Percentiles rank a stretch among this genome's conserved stretches.
These are phyloP conservation scores for Aquilaria agallochum DNA, from an alignment of 441 rosid species.

Conservation along the genomic window DNA sequence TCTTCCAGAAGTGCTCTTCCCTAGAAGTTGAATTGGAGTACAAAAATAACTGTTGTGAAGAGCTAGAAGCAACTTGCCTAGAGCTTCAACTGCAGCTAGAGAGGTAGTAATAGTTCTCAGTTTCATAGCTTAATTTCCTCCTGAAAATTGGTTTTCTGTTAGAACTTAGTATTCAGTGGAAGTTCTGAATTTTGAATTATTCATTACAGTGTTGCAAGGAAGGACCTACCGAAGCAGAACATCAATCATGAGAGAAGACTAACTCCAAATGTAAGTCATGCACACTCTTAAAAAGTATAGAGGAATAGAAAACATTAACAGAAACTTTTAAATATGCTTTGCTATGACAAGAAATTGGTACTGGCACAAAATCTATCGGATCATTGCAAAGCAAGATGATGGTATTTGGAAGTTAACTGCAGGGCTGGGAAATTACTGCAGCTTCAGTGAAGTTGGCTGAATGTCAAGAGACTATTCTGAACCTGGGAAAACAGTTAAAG, in stretches of 20 bases:
- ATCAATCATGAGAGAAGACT: slow-evolving; percentile 36
- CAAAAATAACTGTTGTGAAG: slow-evolving; percentile 76
- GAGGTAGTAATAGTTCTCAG: slow-evolving; percentile 38
- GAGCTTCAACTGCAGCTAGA: slow-evolving; percentile 93
- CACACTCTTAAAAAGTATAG: background rate
- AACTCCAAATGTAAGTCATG: slow-evolving; percentile 33
- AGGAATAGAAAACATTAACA: background rate
- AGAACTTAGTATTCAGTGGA: background rate
- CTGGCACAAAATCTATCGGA: no score
- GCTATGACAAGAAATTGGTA: slow-evolving; percentile 1
- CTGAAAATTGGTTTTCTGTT: background rate
- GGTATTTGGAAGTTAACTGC: slow-evolving; percentile 1
- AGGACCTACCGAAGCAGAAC: slow-evolving; percentile 30
- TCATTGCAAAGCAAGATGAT: no score
- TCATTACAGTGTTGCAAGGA: slow-evolving; percentile 49
- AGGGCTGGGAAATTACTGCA: slow-evolving; percentile 52
- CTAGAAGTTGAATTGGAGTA: slow-evolving; percentile 91
- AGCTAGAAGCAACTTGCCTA: slow-evolving; percentile 79
- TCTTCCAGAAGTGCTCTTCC: slow-evolving; percentile 65
- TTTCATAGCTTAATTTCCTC: slow-evolving; percentile 6
- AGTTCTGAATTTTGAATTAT: slow-evolving; percentile 15
- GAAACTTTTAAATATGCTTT: background rate
- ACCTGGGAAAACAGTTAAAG: slow-evolving; percentile 53
- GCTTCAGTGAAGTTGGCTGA: slow-evolving; percentile 62
- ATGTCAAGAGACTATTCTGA: slow-evolving; percentile 66